These are phyloP conservation scores for Leptodermis oblonga DNA, from an alignment of 257 asterid genomes.

Conservation along the genomic window DNA sequence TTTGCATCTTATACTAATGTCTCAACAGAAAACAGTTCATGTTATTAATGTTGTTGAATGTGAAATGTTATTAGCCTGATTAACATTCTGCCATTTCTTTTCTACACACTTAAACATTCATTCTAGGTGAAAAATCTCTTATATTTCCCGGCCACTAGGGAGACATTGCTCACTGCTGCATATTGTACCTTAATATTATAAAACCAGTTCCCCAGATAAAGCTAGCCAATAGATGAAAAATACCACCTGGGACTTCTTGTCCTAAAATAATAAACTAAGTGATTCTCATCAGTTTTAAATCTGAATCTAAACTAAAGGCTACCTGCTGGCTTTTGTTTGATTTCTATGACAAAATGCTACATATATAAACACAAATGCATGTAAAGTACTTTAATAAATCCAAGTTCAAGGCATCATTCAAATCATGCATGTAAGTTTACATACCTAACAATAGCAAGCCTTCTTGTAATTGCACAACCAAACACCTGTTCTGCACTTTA, in stretches of 20 bases:
- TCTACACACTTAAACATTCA: neutral
- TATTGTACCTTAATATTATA: neutral
- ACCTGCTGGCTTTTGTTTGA: neutral
- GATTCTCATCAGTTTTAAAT: neutral
- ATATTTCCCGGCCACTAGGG: neutral
- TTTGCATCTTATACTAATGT: no score
- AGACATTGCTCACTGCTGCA: neutral
- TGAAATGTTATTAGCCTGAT: neutral
- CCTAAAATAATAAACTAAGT: neutral
- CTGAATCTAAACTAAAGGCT: neutral
- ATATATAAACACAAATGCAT: neutral
- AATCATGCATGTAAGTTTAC: neutral
- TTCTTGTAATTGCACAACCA: neutral
- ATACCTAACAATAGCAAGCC: neutral
- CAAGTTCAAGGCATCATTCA: neutral
- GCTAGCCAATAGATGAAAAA: neutral
- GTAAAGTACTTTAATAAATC: neutral
- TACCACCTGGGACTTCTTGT: neutral
- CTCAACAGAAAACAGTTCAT: neutral
- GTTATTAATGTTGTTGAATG: neutral
- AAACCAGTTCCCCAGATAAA: neutral
- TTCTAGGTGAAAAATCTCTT: neutral
- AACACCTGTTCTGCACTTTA: neutral
- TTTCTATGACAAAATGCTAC: neutral
- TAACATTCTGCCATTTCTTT: neutral